phyloP scores from a whole-genome alignment of 2,329 filamentous ascomycete genomes.

The Didymosphaeria variabile region DNA sequence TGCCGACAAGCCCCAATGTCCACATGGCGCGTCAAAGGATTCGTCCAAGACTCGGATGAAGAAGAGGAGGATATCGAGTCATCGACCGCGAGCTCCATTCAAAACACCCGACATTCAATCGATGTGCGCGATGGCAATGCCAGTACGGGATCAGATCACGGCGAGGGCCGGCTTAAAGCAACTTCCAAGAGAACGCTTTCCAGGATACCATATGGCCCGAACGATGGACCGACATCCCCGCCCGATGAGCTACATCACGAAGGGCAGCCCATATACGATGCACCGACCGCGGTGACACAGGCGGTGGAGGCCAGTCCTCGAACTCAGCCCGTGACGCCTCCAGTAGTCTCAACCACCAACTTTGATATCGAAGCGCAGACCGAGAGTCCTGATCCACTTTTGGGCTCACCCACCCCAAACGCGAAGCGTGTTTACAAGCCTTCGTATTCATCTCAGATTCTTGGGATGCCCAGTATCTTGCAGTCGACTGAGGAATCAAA shows the following conservation, averaged over 20 bases:
- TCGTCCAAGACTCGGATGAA: slow-evolving; percentile 62
- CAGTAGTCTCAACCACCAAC: neutral
- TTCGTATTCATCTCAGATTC: slow-evolving; percentile 22
- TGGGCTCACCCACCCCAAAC: slow-evolving; percentile 26
- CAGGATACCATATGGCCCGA: slow-evolving; percentile 1
- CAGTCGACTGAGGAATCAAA: slow-evolving; percentile 14
- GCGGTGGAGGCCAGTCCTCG: slow-evolving; percentile 7
- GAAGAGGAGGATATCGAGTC: slow-evolving; percentile 51
- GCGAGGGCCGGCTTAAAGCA: neutral
- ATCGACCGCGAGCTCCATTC: slow-evolving; percentile 21
- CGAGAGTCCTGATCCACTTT: slow-evolving; percentile 46
- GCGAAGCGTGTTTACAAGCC: slow-evolving; percentile 2
- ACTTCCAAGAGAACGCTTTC: neutral
- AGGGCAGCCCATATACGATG: slow-evolving; percentile 19
- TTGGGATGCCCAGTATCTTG: slow-evolving; percentile 13
- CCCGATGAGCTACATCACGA: neutral
- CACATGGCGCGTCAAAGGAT: slow-evolving; percentile 59
- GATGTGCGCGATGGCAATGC: slow-evolving; percentile 28
- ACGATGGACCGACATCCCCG: neutral
- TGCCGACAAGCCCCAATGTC: slow-evolving; percentile 55
- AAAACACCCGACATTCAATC: slow-evolving; percentile 24
- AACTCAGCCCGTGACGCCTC: neutral
- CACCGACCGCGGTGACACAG: slow-evolving; percentile 35
- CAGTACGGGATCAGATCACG: neutral
- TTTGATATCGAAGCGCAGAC: slow-evolving; percentile 17